phyloP scores from a whole-genome alignment of 2,329 filamentous ascomycete genomes.

The Cladosporium sp. region DNA sequence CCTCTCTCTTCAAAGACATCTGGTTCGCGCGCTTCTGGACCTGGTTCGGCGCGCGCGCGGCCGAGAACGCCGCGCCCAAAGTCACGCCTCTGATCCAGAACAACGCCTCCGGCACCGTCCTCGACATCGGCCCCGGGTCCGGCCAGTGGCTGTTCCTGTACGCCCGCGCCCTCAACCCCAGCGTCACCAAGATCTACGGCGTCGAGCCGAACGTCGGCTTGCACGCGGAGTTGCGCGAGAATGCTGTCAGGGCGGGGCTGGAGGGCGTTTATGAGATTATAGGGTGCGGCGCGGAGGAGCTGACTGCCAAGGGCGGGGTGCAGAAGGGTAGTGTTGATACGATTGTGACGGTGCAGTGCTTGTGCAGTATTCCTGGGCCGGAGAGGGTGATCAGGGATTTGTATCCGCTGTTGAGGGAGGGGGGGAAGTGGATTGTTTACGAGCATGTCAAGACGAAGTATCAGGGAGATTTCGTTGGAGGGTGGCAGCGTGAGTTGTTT shows the following conservation, averaged over 20 bases:
- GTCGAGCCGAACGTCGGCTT: slow-evolving; percentile 63
- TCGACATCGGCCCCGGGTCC: slow-evolving; percentile 64
- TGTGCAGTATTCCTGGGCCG: slow-evolving; percentile 65
- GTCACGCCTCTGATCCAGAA: slow-evolving; percentile 57
- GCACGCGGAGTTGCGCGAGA: slow-evolving; percentile 50
- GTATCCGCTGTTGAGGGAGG: slow-evolving; percentile 60
- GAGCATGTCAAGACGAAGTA: slow-evolving; percentile 57
- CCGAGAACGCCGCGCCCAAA: slow-evolving; percentile 41
- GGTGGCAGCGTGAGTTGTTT: slow-evolving; percentile 38
- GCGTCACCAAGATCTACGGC: slow-evolving; percentile 55
- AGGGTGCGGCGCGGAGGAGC: slow-evolving; percentile 62
- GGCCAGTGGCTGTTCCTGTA: slow-evolving; percentile 63
- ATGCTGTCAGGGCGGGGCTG: slow-evolving; percentile 55
- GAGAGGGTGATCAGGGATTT: slow-evolving; percentile 56
- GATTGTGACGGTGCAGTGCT: slow-evolving; percentile 61
- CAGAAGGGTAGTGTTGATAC: slow-evolving; percentile 56
- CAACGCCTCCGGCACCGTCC: slow-evolving; percentile 53
- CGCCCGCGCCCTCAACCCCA: slow-evolving; percentile 30
- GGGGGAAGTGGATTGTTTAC: slow-evolving; percentile 63
- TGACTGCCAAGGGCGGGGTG: slow-evolving; percentile 48
- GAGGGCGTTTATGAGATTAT: slow-evolving; percentile 61
- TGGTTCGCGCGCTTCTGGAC: slow-evolving; percentile 67
- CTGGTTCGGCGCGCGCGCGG: slow-evolving; percentile 53
- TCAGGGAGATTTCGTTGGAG: slow-evolving; percentile 33
- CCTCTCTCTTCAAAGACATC: slow-evolving; percentile 38